Evolutionary conservation across 73 alveolate species (phyloP).

Genomic region (Paramecium sonneborni): DNA sequence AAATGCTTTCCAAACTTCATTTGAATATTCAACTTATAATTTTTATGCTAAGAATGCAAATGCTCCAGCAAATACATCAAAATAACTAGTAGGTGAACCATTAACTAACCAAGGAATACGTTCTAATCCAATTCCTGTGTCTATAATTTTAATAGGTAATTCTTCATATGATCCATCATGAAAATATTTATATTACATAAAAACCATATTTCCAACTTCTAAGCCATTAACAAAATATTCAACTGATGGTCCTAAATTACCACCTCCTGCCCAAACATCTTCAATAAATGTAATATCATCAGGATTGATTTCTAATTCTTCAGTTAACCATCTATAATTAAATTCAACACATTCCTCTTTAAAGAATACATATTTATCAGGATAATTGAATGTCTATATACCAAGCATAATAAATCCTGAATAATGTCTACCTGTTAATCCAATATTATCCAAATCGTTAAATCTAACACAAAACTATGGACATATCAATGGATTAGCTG

Average conservation of each 20-base stretch:
- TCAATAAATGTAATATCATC: conserved; percentile 98
- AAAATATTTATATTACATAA: conserved; percentile 96
- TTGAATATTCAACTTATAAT: conserved; percentile 80
- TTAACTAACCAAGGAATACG: conserved; percentile 98
- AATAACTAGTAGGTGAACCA: conserved; percentile 96
- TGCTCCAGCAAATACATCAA: conserved; percentile 91
- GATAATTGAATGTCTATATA: conserved; percentile 95
- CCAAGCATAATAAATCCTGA: conserved; percentile 99
- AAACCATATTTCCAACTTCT: conserved; percentile 98
- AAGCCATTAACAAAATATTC: conserved; percentile 98
- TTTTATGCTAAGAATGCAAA: conserved; percentile 77
- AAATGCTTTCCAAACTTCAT: conserved; percentile 94
- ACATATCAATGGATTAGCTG: conserved; percentile 98
- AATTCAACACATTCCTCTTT: conserved; percentile 98
- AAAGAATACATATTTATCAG: conserved; percentile 92
- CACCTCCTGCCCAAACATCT: conserved; percentile 99
- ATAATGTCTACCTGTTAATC: conserved; percentile 98
- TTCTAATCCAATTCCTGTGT: conserved; percentile 98
- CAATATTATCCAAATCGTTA: conserved; percentile 98
- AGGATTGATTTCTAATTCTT: conserved; percentile 92
- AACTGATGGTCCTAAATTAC: conserved; percentile 98
- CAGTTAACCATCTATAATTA: conserved; percentile 95
- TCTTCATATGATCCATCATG: conserved; percentile 97
- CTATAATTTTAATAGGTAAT: conserved; percentile 94
- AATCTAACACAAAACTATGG: conserved; percentile 98